Conservation (phyloP, 768 basidiomycete genomes). For the Jaapia argillacea region DNA sequence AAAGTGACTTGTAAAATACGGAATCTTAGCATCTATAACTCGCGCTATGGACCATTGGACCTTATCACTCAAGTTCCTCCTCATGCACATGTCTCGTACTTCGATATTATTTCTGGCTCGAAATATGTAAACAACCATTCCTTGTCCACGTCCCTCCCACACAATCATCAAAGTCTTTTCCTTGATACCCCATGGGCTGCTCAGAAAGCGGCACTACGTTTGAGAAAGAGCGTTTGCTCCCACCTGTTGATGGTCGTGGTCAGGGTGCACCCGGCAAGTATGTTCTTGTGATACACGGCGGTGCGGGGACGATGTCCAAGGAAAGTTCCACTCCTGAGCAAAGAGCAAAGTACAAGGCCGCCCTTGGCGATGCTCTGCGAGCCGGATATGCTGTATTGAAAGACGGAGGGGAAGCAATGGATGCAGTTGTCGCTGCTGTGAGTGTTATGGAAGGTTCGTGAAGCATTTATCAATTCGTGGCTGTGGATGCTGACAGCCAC, state of each 20-base stretch:
- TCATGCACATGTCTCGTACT: no score
- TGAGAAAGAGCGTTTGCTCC: background rate
- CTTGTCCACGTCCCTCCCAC: no score
- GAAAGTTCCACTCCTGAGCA: slow-evolving; percentile 49
- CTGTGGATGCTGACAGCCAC: background rate
- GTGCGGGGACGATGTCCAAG: slow-evolving; percentile 62
- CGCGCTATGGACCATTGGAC: no score
- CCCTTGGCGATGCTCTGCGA: slow-evolving; percentile 40
- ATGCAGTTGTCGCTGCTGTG: slow-evolving; percentile 72
- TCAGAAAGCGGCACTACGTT: no score
- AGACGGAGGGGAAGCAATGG: slow-evolving; percentile 72
- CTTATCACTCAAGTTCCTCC: no score
- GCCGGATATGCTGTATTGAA: slow-evolving; percentile 56
- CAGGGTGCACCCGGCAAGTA: slow-evolving; percentile 14
- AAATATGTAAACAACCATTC: no score
- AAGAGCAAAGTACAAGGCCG: slow-evolving; percentile 45
- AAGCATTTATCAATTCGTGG: background rate
- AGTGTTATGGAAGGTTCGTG: slow-evolving; percentile 56
- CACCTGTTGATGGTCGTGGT: no score
- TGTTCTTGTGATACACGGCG: slow-evolving; percentile 69
- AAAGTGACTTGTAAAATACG: slow-evolving; percentile 59
- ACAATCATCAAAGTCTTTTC: no score
- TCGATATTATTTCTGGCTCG: background rate
- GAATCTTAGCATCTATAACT: no score
- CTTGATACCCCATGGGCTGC: no score